Percentiles rank a stretch among this genome's conserved stretches.
phyloP scores from a whole-genome alignment of 306 rosid species.

The Medicago lupulina region DNA sequence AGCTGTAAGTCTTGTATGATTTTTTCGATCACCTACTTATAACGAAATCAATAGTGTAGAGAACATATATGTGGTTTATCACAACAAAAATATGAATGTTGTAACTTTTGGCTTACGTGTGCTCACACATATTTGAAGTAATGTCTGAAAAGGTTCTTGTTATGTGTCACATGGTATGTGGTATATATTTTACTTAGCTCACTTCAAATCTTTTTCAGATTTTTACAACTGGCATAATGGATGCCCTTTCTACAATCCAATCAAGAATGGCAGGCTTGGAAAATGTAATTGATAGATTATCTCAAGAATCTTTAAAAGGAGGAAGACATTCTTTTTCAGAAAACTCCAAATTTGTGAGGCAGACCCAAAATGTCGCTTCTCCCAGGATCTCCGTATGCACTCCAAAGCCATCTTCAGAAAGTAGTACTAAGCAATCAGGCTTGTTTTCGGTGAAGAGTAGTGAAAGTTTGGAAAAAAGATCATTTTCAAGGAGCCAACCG shows the following conservation, averaged over 20 bases:
- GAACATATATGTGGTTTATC: conserved; percentile 28
- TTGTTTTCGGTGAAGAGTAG: conserved; percentile 50
- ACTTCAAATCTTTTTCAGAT: conserved; percentile 57
- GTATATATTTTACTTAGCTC: conserved; percentile 20
- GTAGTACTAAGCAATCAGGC: conserved; percentile 51
- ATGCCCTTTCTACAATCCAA: conserved; percentile 68
- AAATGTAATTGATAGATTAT: conserved; percentile 63
- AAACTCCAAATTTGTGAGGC: conserved; percentile 63
- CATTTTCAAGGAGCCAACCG: conserved; percentile 53
- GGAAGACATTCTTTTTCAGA: conserved; percentile 57
- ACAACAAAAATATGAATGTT: background rate
- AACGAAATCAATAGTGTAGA: conserved; percentile 13
- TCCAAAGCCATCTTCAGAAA: conserved; percentile 72
- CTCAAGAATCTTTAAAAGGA: conserved; percentile 58
- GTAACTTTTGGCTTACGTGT: conserved; percentile 13
- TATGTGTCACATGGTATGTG: conserved; percentile 23
- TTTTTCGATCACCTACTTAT: conserved; percentile 11
- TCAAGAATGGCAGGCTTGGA: conserved; percentile 76
- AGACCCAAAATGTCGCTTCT: conserved; percentile 56
- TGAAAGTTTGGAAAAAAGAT: conserved; percentile 61
- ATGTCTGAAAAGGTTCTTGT: conserved; percentile 26
- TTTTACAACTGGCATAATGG: conserved; percentile 70
- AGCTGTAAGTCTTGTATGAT: conserved; percentile 23
- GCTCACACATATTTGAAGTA: conserved; percentile 6
- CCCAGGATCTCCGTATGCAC: conserved; percentile 73